These are phyloP conservation scores for Dimocarpus longan DNA, from an alignment of 345 rosid genomes.

Conservation along the genomic window DNA sequence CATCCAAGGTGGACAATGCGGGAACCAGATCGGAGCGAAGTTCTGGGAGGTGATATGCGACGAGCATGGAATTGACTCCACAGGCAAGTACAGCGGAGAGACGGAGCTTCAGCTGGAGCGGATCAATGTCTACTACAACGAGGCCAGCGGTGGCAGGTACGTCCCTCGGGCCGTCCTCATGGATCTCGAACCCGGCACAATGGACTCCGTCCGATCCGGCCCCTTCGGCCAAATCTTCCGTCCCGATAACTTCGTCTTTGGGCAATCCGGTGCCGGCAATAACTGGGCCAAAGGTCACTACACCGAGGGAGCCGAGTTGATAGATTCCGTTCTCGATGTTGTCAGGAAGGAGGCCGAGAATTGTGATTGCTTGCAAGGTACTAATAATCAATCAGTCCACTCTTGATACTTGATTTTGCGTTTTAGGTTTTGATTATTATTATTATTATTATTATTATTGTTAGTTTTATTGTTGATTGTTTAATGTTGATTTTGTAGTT, in stretches of 20 bases:
- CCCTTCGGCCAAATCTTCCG: constrained; percentile 35
- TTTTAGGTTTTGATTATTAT: neutral
- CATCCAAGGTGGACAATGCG: constrained; percentile 38
- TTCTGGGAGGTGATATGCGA: constrained; percentile 40
- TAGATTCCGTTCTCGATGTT: constrained; percentile 36
- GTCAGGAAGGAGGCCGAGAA: constrained; percentile 38
- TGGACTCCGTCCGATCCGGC: constrained; percentile 35
- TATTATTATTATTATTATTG: too few relatives aligned
- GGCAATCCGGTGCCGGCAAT: constrained; percentile 36
- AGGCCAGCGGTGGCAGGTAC: constrained; percentile 35
- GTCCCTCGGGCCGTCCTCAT: constrained; percentile 36
- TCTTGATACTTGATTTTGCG: neutral
- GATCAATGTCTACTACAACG: constrained; percentile 33
- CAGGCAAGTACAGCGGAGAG: constrained; percentile 31
- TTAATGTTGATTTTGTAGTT: neutral
- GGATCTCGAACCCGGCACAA: constrained; percentile 39
- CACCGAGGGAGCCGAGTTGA: constrained; percentile 37
- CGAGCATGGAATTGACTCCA: constrained; percentile 33
- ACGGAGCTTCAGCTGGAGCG: constrained; percentile 33
- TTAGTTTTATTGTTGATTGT: neutral
- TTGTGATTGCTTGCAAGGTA: constrained; percentile 38
- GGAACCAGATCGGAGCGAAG: constrained; percentile 38
- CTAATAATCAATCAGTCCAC: neutral
- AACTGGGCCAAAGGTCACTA: constrained; percentile 39
- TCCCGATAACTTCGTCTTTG: constrained; percentile 36